Evolutionary conservation across 2,329 filamentous ascomycete species (phyloP), one percentile per base, ranked within the genome.

Genomic region (Cercospora zeina): DNA sequence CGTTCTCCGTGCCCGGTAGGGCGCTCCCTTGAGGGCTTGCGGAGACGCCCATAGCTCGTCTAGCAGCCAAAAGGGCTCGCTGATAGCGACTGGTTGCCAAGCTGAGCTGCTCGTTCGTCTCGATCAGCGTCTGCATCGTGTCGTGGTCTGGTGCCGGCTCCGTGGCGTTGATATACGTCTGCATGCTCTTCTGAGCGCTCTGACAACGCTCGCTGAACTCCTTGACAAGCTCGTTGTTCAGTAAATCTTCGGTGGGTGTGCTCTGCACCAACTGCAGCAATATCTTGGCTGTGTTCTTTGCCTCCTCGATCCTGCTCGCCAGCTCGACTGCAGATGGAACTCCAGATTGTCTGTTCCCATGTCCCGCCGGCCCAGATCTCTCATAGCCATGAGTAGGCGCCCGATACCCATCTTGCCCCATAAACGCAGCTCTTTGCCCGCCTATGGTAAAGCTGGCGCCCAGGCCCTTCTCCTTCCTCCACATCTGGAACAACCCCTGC

Each of bases 261-360:
- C 90, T 93, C 76, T 93, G 90, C 16, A 96, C 87, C 6, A 97
- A 88, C 76, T 99, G 93, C 57, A 91, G 85, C n/a, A 99, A 85
- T 4, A 99, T 85, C 75, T 93, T 93, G 6, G 93, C 93, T 2
- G 92, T 96, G 2, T 91, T 96, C 65, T 86, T 86, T 8, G 93
- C 93, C 79, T 99, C 95, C 74, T 96, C 90, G 39, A 99, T 85
- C 49, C 95, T 86, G 62, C 88, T 88, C 0, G 87, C 86, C 13
- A 99, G 83, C 78, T 97, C 93, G 11, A 85, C 81, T 0, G 91
- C 86, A 19, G 85, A 77, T 0, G 95, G 95, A 4, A 81, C 73
- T 2, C 39, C 54, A 55, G 50, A 24, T 37, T 58, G 54, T 33
- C 58, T n/a, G 34, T 54, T 45, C 47, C 60, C 27, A 36, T 47